Evolutionary conservation across 179 eudicot species (phyloP).

Genomic region (Silene coronaria): DNA sequence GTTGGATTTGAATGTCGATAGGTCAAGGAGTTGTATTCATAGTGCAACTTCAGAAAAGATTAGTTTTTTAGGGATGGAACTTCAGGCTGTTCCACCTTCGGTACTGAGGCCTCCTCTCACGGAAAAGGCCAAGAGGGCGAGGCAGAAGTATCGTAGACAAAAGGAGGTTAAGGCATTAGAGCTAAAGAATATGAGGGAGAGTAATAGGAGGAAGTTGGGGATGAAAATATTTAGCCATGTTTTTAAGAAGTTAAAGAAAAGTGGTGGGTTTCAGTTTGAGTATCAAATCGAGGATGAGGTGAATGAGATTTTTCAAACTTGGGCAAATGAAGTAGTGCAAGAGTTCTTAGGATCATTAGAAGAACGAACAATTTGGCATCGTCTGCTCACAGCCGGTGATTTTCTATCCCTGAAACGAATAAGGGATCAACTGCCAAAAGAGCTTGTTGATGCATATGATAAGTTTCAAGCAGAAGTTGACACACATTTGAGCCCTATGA

Average conservation of each 20-base stretch:
- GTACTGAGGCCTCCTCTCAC: constrained; percentile 61
- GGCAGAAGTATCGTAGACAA: constrained; percentile 73
- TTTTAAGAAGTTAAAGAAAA: constrained; percentile 61
- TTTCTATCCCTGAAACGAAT: constrained; percentile 66
- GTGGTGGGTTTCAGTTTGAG: constrained; percentile 57
- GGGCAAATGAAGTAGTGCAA: constrained; percentile 71
- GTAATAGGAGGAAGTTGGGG: constrained; percentile 69
- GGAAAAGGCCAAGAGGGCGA: constrained; percentile 77
- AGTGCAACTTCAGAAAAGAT: constrained; percentile 86
- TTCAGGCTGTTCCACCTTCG: constrained; percentile 80
- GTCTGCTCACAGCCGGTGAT: constrained; percentile 57
- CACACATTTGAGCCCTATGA: constrained; percentile 56
- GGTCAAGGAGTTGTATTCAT: constrained; percentile 50
- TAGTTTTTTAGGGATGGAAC: constrained; percentile 79
- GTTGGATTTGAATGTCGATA: constrained; percentile 67
- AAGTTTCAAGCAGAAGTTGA: constrained; percentile 76
- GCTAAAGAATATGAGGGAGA: constrained; percentile 71
- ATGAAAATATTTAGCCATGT: constrained; percentile 71
- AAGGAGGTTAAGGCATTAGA: constrained; percentile 67
- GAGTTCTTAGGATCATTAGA: constrained; percentile 63
- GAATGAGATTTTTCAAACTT: constrained; percentile 51
- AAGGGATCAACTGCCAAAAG: constrained; percentile 67
- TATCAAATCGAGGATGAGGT: constrained; percentile 73
- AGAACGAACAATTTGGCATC: constrained; percentile 64
- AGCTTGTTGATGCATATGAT: constrained; percentile 84